Conservation (phyloP, 2,329 filamentous ascomycete genomes). For the Myotisia sp. region DNA sequence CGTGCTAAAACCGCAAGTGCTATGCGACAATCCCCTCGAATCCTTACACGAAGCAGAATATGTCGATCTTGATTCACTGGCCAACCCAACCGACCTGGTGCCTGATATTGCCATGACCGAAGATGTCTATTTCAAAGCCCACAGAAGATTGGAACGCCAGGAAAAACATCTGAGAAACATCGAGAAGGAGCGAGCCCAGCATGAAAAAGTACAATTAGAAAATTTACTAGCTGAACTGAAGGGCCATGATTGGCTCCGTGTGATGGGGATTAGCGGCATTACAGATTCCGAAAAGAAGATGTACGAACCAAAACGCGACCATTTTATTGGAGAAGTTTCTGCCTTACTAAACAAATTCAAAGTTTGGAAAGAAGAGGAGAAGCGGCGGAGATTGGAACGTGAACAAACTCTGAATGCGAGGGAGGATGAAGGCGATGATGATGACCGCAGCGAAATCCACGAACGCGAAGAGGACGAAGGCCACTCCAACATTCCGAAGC, state of each 20-base stretch:
- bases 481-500: conserved; percentile 55
- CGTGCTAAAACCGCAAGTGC: background rate
- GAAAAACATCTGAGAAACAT: conserved; percentile 56
- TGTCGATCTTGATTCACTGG: conserved; percentile 30
- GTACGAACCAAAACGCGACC: conserved; percentile 70
- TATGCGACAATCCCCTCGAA: conserved; percentile 23
- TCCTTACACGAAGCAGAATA: conserved; percentile 27
- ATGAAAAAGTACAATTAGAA: conserved; percentile 53
- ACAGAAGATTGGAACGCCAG: conserved; percentile 47
- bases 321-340: conserved; percentile 73
- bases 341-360: conserved; percentile 75
- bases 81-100: conserved; percentile 25
- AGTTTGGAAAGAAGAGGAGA: conserved; percentile 79
- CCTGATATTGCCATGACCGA: conserved; percentile 47
- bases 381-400: conserved; percentile 61
- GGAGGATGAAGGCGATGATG: conserved; percentile 33
- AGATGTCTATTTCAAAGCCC: conserved; percentile 42
- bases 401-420: conserved; percentile 46
- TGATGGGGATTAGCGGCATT: conserved; percentile 75
- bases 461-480: conserved; percentile 65
- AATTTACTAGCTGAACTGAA: conserved; percentile 65
- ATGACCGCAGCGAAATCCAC: conserved; percentile 25
- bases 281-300: conserved; percentile 75
- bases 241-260: conserved; percentile 80
- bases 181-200: conserved; percentile 51